Percentiles rank a stretch among this genome's conserved stretches.
Evolutionary conservation across 352 stramenopile genomes (phyloP).

Genomic region (Globisporangium heterothallicum): DNA sequence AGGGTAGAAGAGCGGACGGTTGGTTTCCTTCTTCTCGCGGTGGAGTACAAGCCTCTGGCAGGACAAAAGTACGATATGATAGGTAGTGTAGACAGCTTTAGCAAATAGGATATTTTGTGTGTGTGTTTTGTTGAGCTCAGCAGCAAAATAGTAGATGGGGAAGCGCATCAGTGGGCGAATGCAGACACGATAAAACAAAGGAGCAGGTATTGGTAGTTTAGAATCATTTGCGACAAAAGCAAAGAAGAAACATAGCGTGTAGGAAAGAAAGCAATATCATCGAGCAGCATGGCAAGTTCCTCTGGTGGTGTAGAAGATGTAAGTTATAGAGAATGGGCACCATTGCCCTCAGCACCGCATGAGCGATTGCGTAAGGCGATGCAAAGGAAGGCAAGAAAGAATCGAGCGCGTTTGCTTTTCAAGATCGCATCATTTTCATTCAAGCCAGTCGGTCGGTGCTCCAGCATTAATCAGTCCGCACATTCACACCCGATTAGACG

Average conservation of each 20-base stretch:
- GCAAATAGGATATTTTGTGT: slow-evolving; percentile 15
- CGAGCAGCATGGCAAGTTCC: slow-evolving; percentile 9
- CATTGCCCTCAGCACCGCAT: not conserved
- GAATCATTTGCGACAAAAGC: not conserved
- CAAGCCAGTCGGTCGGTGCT: too few relatives aligned
- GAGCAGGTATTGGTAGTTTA: not conserved
- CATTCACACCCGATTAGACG: too few relatives aligned
- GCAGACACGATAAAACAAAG: not conserved
- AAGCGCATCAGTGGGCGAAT: not conserved
- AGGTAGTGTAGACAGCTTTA: slow-evolving; percentile 17
- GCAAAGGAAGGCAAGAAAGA: not conserved
- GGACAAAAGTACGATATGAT: slow-evolving; percentile 16
- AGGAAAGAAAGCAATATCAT: slow-evolving; percentile 6
- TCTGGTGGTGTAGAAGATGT: too few relatives aligned
- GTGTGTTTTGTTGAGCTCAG: slow-evolving; percentile 8
- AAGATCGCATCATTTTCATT: too few relatives aligned
- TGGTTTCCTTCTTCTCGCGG: slow-evolving; percentile 1
- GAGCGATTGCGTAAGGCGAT: too few relatives aligned
- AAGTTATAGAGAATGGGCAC: slow-evolving; percentile 4
- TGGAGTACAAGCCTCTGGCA: slow-evolving; percentile 8
- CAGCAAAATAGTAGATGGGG: slow-evolving; percentile 9
- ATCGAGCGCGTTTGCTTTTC: not conserved
- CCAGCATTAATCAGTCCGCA: too few relatives aligned
- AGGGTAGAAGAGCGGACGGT: not conserved
- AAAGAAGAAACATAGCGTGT: not conserved